phyloP scores from a whole-genome alignment of 1,139 yeast genomes.

The Geotrichum reessii region DNA sequence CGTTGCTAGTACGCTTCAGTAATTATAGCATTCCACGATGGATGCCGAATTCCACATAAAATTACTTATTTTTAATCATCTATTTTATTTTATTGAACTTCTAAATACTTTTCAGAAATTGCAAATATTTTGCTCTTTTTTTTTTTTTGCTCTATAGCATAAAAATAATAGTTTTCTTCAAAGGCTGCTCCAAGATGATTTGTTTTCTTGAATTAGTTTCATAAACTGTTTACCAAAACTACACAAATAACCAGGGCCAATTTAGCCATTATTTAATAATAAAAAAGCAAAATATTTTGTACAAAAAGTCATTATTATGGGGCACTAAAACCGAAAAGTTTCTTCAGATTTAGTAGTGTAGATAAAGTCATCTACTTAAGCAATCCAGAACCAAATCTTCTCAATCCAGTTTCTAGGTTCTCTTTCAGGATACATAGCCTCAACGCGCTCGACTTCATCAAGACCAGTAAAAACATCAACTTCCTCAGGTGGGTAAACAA shows the following conservation, averaged over 20 bases:
- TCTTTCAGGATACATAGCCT: slow-evolving; percentile 35
- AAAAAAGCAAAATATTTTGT: neutral
- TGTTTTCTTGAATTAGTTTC: neutral
- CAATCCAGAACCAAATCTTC: slow-evolving; percentile 43
- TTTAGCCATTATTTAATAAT: neutral
- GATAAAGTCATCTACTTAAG: slow-evolving; percentile 19
- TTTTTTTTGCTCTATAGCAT: neutral
- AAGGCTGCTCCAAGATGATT: no score
- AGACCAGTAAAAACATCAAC: slow-evolving; percentile 49
- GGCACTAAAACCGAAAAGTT: neutral
- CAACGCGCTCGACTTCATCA: slow-evolving; percentile 46
- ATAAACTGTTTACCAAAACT: neutral
- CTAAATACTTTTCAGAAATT: no score
- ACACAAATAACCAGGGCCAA: neutral
- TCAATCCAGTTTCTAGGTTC: slow-evolving; percentile 38
- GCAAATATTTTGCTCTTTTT: neutral
- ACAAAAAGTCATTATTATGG: neutral
- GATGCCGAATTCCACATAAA: no score
- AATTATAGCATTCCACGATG: no score
- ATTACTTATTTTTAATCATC: no score
- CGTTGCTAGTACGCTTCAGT: no score
- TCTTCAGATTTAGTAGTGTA: neutral
- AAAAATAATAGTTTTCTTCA: neutral
- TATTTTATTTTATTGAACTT: no score
- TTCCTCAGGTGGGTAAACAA: slow-evolving; percentile 40